Conservation (phyloP, 2,329 filamentous ascomycete species). For the Talaromyces sp. region DNA sequence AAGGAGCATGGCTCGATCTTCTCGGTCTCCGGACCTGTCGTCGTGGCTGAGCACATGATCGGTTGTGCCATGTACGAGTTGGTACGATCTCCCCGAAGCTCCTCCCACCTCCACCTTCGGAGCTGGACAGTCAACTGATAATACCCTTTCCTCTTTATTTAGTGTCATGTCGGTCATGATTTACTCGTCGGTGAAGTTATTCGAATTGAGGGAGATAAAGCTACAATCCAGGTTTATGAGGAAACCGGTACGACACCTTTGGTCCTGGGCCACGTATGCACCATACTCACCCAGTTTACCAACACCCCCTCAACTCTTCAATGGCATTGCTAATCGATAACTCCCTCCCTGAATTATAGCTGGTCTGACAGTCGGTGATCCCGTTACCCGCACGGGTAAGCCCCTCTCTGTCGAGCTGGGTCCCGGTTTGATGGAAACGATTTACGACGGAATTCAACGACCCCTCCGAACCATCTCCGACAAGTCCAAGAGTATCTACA, state of each 20-base stretch:
- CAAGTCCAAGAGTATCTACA: conserved; percentile 86
- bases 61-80: conserved; percentile 99
- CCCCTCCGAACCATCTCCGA: conserved; percentile 83
- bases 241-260: conserved; percentile 72
- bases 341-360: conserved; percentile 49
- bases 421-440: conserved; percentile 95
- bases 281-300: neutral
- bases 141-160: neutral
- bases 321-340: conserved; percentile 11
- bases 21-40: conserved; percentile 81
- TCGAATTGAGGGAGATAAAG: conserved; percentile 92
- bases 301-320: neutral
- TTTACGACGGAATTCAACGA: conserved; percentile 98
- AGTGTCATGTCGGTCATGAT: conserved; percentile 92
- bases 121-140: conserved; percentile 6
- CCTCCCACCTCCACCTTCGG: conserved; percentile 1
- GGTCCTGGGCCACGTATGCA: conserved; percentile 8
- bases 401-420: conserved; percentile 96
- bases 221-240: conserved; percentile 98
- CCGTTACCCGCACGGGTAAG: conserved; percentile 87
- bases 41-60: conserved; percentile 97
- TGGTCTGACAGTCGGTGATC: conserved; percentile 93
- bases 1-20: conserved; percentile 68
- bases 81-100: conserved; percentile 55
- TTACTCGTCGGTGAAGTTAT: conserved; percentile 96